Conservation (phyloP, 2,329 filamentous ascomycete genomes). For the Dactylellina haptotyla region DNA sequence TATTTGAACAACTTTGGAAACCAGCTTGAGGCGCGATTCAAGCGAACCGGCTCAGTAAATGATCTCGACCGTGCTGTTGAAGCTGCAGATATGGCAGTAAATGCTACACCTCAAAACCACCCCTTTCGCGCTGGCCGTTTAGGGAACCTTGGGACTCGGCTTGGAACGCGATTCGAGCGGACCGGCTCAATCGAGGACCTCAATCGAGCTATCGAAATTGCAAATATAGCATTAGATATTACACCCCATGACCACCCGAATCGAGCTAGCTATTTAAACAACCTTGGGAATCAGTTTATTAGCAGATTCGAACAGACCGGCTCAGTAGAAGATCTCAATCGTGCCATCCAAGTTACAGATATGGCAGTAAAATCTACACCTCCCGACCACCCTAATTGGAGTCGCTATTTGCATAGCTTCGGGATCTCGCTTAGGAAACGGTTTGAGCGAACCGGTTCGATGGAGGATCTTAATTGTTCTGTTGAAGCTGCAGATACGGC, state of each 20-base stretch:
- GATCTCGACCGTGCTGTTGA: slow-evolving; percentile 13
- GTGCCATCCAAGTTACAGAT: background rate
- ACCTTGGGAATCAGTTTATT: background rate
- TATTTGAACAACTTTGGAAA: background rate
- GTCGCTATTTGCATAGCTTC: background rate
- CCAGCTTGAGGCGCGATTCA: background rate
- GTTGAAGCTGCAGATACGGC: background rate
- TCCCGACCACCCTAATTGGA: background rate
- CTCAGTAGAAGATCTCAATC: slow-evolving; percentile 5
- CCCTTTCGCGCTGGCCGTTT: background rate
- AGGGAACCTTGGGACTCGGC: slow-evolving; percentile 1
- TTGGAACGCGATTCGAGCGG: background rate
- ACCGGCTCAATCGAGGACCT: slow-evolving; percentile 1
- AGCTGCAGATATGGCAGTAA: background rate
- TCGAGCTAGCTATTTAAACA: background rate
- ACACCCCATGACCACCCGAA: background rate
- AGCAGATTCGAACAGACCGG: background rate
- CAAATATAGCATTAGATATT: background rate
- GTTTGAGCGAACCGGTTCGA: background rate
- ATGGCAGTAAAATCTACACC: background rate
- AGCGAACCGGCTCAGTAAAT: slow-evolving; percentile 3
- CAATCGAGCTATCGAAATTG: slow-evolving; percentile 2
- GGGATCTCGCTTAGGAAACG: background rate
- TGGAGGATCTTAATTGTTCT: slow-evolving; percentile 25
- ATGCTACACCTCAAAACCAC: background rate